These are phyloP conservation scores for Trametopsis cervina DNA, from an alignment of 768 basidiomycete genomes.

Conservation along the genomic window DNA sequence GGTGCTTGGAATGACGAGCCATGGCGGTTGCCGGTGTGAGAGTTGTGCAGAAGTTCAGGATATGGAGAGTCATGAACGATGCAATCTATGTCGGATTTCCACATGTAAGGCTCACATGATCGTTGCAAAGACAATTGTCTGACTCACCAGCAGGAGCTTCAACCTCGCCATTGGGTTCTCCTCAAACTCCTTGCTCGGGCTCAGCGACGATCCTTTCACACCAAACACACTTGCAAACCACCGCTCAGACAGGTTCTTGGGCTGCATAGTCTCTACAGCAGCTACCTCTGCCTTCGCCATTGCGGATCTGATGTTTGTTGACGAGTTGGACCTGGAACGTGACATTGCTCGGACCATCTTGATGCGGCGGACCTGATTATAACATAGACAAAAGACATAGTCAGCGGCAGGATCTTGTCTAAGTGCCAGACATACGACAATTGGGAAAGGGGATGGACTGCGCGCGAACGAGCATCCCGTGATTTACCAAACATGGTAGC, in stretches of 20 bases:
- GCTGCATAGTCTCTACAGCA: constrained; percentile 2
- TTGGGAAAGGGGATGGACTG: no score
- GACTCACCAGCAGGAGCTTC: constrained; percentile 76
- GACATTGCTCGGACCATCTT: constrained; percentile 44
- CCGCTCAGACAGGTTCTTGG: constrained; percentile 23
- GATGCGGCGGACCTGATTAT: constrained; percentile 59
- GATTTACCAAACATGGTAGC: no score
- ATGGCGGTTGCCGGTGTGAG: constrained; percentile 63
- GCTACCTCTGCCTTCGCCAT: constrained; percentile 1
- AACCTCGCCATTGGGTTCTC: constrained; percentile 83
- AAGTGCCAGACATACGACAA: not conserved
- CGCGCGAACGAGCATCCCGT: no score
- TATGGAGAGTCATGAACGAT: constrained; percentile 86
- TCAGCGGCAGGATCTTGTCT: not conserved
- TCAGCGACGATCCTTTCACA: constrained; percentile 44
- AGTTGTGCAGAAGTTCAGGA: constrained; percentile 89
- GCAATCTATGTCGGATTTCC: constrained; percentile 50
- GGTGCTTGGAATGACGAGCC: constrained; percentile 34
- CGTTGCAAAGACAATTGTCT: not conserved
- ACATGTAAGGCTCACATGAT: constrained; percentile 1
- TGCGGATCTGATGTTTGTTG: constrained; percentile 6
- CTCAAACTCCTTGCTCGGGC: constrained; percentile 37
- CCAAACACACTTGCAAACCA: constrained; percentile 30
- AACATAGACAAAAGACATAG: constrained; percentile 1
- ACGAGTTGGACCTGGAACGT: constrained; percentile 26